Evolutionary conservation across 2,329 filamentous ascomycete genomes (phyloP), one percentile per base, ranked within the genome.

Genomic region (Teratosphaeria destructans): DNA sequence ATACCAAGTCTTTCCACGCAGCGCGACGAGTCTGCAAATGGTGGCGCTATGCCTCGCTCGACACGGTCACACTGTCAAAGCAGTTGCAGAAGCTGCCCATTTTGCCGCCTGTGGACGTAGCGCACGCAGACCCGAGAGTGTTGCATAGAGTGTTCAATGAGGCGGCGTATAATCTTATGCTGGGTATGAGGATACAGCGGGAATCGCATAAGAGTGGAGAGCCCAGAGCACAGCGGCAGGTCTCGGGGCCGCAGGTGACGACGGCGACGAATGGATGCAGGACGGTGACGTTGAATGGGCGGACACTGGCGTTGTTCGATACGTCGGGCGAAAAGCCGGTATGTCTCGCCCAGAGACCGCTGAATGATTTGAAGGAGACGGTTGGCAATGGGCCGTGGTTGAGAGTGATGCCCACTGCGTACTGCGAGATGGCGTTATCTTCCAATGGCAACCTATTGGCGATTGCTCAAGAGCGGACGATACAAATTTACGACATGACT

Each of bases 401-500:
- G 55, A 70, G 67, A 61, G 64, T 66, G 32, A 59, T 67, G 16
- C 64, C 68, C 8, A 68, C 65, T n/a, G 55, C 64, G 32, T 66
- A 65, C 57, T 66, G 66, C 52, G 66, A 72, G 57, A 60, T 73
- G 27, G 70, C 69, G 3, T 54, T 73, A 8, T 72, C 71, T 3
- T 65, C 65, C 1, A 63, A 71, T 53, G 70, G 69, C 5, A 65
- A 57, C 23, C 47, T 73, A 55, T 65, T 73, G 8, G 71, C 71
- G 3, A 63, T 73, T 10, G 70, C 71, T 11, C 67, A 70, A 35
- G 70, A 72, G 59, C 64, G 70, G 23, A 71, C 67, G 3, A 66
- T 72, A 16, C 71, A 73, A 57, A 66, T 73, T 14, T 72, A 72
- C 63, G 66, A 73, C 54, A 58, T 73, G n/a, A 54, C 57, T 6